These are phyloP conservation scores for Curvularia hawaiiensis DNA, from an alignment of 2,329 filamentous ascomycete genomes.

Conservation along the genomic window DNA sequence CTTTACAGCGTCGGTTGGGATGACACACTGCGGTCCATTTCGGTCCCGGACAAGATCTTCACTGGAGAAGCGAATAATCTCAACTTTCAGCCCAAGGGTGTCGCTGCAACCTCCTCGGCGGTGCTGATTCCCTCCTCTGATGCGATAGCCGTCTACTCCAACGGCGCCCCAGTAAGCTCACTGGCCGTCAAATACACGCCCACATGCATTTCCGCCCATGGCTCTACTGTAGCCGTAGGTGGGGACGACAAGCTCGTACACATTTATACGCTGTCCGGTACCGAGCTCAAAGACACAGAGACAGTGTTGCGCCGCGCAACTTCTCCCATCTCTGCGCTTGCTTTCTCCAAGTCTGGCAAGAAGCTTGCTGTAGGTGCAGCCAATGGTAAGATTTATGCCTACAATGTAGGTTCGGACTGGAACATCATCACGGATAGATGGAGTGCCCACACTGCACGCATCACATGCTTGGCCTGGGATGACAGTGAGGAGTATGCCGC, in stretches of 20 bases:
- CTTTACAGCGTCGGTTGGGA: conserved; percentile 95
- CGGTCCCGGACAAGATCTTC: conserved; percentile 76
- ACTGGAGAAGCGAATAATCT: conserved; percentile 71
- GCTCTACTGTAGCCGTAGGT: conserved; percentile 74
- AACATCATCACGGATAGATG: conserved; percentile 80
- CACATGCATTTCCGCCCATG: conserved; percentile 72
- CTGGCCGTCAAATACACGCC: conserved; percentile 67
- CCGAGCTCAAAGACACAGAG: conserved; percentile 58
- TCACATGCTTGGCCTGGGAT: conserved; percentile 78
- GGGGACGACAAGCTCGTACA: conserved; percentile 74
- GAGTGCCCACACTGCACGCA: conserved; percentile 72
- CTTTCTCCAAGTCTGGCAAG: conserved; percentile 79
- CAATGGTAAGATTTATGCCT: conserved; percentile 86
- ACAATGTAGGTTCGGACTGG: conserved; percentile 66
- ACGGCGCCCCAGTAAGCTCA: conserved; percentile 64
- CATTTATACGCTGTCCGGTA: conserved; percentile 69
- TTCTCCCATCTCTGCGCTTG: conserved; percentile 75
- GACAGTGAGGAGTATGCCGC: conserved; percentile 74
- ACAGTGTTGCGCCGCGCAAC: conserved; percentile 70
- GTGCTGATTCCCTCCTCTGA: conserved; percentile 59
- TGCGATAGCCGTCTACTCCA: conserved; percentile 64
- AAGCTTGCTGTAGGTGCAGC: conserved; percentile 82
- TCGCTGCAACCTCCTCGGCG: conserved; percentile 61
- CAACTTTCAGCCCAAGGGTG: conserved; percentile 78
- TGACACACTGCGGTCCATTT: conserved; percentile 81